These are phyloP conservation scores for Jimgerdemannia lactiflua DNA, from an alignment of 192 early-diverging fungal genomes.

Conservation along the genomic window DNA sequence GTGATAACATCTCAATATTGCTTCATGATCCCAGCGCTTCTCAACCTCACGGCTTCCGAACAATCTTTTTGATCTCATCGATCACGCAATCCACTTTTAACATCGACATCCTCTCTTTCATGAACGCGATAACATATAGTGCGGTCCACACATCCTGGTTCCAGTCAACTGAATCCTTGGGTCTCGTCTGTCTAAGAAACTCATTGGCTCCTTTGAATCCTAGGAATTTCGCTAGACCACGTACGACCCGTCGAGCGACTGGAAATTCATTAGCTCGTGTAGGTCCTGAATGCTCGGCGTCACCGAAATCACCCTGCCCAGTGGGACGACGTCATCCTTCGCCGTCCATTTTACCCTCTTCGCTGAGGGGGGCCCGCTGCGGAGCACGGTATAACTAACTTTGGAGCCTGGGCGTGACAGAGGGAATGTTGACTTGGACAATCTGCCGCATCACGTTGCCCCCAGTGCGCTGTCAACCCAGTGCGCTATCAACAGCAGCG, in stretches of 20 bases:
- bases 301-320: background rate
- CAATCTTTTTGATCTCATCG: background rate
- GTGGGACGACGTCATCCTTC: background rate
- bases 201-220: constrained; percentile 5
- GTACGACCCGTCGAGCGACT: constrained; percentile 1
- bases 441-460: constrained; percentile 7
- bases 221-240: background rate
- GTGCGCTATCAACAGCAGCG: constrained; percentile 29
- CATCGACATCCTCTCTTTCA: background rate
- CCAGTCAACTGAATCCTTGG: background rate
- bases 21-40: no score
- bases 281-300: constrained; percentile 2
- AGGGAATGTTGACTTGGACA: background rate
- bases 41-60: background rate
- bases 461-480: background rate
- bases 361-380: no score
- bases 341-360: background rate
- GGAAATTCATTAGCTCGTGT: constrained; percentile 7
- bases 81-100: background rate
- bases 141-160: constrained; percentile 10
- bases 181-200: background rate
- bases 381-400: no score
- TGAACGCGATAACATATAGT: background rate
- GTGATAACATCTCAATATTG: no score
- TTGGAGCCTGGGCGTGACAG: background rate